Conservation (phyloP, 2,329 filamentous ascomycete genomes). For the Venturia effusa region DNA sequence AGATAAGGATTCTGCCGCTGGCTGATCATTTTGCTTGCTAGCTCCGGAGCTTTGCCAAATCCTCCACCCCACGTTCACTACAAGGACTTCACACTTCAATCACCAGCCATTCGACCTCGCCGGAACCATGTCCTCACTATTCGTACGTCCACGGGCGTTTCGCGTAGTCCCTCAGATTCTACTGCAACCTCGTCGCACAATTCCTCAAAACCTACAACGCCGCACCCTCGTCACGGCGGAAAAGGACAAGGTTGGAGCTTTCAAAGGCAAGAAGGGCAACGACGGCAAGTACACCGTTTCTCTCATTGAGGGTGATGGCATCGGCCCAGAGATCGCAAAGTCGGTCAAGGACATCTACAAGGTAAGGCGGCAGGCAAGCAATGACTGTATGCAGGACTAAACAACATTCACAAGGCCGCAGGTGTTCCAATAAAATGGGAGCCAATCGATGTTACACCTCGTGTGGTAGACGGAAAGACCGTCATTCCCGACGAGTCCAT, state of each 20-base stretch:
- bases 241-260: slow-evolving; percentile 73
- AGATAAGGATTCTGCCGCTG: not conserved
- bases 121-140: slow-evolving; percentile 4
- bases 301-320: slow-evolving; percentile 97
- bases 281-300: slow-evolving; percentile 93
- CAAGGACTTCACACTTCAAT: not conserved
- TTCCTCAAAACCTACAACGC: not conserved
- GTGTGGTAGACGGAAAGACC: slow-evolving; percentile 88
- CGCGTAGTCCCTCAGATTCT: slow-evolving; percentile 4
- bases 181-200: not conserved
- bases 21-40: not conserved
- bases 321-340: slow-evolving; percentile 94
- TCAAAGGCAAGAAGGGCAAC: slow-evolving; percentile 79
- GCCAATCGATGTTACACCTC: slow-evolving; percentile 88
- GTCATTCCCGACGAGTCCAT: slow-evolving; percentile 90
- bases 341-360: slow-evolving; percentile 97
- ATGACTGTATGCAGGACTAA: slow-evolving; percentile 62
- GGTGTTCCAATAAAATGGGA: slow-evolving; percentile 85
- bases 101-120: not conserved
- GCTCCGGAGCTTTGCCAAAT: not conserved
- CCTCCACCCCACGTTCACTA: not conserved
- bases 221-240: slow-evolving; percentile 45
- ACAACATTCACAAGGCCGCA: slow-evolving; percentile 74
- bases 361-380: slow-evolving; percentile 37
- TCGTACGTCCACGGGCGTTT: slow-evolving; percentile 5